phyloP scores from a whole-genome alignment of 768 basidiomycete species.

The Paxillus involutus region DNA sequence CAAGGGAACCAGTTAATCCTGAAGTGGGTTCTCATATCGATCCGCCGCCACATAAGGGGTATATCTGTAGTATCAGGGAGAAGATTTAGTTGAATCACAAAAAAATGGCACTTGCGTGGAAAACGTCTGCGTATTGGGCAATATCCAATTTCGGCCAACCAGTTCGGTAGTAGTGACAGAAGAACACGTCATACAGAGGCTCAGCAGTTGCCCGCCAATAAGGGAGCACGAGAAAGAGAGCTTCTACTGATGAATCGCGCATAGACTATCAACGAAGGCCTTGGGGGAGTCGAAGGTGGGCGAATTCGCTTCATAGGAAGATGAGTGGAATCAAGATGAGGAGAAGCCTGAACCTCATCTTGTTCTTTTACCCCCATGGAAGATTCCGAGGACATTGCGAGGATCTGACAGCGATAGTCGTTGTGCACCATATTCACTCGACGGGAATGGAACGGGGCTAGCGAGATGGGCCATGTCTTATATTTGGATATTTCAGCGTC shows the following conservation, averaged over 20 bases:
- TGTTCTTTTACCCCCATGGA: constrained; percentile 5
- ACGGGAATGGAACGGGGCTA: background rate
- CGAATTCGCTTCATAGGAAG: constrained; percentile 5
- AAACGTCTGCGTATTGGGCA: constrained; percentile 79
- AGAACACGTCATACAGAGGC: too few relatives aligned
- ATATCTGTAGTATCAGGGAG: constrained; percentile 46
- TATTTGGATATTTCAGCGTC: constrained; percentile 8
- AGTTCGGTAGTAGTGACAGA: too few relatives aligned
- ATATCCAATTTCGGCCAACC: too few relatives aligned
- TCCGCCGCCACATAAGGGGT: constrained; percentile 83
- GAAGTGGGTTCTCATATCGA: constrained; percentile 53
- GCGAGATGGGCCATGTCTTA: constrained; percentile 15
- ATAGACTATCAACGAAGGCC: constrained; percentile 15
- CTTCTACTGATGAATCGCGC: constrained; percentile 28
- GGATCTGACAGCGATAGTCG: constrained; percentile 22
- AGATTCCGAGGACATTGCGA: constrained; percentile 4
- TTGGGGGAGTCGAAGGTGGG: constrained; percentile 23
- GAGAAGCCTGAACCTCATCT: constrained; percentile 2
- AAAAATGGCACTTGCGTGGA: constrained; percentile 59
- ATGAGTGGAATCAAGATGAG: background rate
- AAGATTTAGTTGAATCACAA: background rate
- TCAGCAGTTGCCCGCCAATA: too few relatives aligned
- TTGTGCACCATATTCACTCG: constrained; percentile 14
- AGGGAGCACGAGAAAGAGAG: constrained; percentile 24
- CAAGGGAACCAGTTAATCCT: background rate